Base-by-base conservation (phyloP, 2,329 filamentous ascomycete species). In the Trichoderma koningiopsis region DNA sequence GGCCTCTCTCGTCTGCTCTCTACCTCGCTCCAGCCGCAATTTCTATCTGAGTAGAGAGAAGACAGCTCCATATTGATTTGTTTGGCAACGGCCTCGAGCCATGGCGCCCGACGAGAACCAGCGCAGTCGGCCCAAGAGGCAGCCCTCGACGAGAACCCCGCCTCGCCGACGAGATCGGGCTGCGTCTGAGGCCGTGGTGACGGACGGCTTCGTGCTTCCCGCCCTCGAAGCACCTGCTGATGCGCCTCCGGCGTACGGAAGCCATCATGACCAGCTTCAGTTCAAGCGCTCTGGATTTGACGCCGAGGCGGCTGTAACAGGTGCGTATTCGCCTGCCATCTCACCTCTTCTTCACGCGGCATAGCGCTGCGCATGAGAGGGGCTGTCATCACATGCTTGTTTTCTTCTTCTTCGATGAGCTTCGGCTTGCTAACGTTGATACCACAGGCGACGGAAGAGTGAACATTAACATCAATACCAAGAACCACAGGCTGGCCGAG, bases 381-480 rank as follows among this genome's bases (percentile, higher is more conserved):
- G 24, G 24, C 24, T 22, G 56, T 43, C 24, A 22, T 22, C 33
- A 67, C 11, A 4, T 22, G n/a, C 24, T 37, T 27, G 14, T 57
- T 14, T 16, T 24, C 33, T 37, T 37, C 29, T 57, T 8, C 14
- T 14, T 43, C n/a, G n/a, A 33, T 35, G 24, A 16, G 10, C n/a
- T 13, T n/a, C 47, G 47, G 22, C 10, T 57, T 67, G 47, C 37
- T 66, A 8, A 43, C 58, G 22, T 56, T 24, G 11, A 10, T 16
- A 52, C 74, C 24, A n/a, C 64, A 89, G 91, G 87, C 70, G 91
- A 94, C 80, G 92, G 92, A 29, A 88, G 93, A 75, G 85, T 96
- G 74, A 89, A 93, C 75, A 93, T 96, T 81, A 90, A 89, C 71
- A 92, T 96, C 80, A 89, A 91, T 75, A 90, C 93, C 77, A 90